Evolutionary conservation across 306 rosid species (phyloP).

Genomic region (Rosa rugosa): DNA sequence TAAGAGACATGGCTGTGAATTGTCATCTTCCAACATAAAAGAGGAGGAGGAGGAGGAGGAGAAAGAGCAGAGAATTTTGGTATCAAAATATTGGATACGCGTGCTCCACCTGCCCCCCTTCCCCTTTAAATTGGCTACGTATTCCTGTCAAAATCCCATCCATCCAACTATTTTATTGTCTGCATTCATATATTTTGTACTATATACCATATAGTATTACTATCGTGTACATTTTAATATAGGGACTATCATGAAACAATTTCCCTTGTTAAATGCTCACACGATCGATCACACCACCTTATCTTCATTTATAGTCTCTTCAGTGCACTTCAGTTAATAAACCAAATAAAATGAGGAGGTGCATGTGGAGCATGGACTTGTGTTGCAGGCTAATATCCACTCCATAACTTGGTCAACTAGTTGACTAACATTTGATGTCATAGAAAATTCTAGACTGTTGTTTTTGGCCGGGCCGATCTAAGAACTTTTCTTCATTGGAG

Average conservation of each 20-base stretch:
- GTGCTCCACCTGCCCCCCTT: constrained; percentile 33
- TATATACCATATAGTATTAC: not conserved
- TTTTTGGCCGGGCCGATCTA: not conserved
- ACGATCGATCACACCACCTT: constrained; percentile 21
- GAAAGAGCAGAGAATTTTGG: constrained; percentile 12
- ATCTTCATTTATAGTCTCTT: constrained; percentile 32
- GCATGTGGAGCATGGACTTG: not conserved
- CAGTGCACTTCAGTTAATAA: constrained; percentile 10
- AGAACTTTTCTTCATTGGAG: not conserved
- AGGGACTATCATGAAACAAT: not conserved
- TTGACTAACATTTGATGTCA: not conserved
- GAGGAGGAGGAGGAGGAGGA: not conserved
- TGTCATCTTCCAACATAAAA: constrained; percentile 17
- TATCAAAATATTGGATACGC: constrained; percentile 11
- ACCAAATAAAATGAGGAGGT: not conserved
- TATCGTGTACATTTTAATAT: not conserved
- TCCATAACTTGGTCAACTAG: not conserved
- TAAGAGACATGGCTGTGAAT: constrained; percentile 25
- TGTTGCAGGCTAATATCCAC: not conserved
- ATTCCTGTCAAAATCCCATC: constrained; percentile 30
- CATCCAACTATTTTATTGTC: constrained; percentile 32
- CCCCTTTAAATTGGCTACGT: constrained; percentile 16
- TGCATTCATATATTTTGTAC: constrained; percentile 17
- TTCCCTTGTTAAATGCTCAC: constrained; percentile 11
- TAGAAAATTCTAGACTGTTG: not conserved